Evolutionary conservation across 495 filamentous ascomycete species (phyloP).

Genomic region (Penicillium robsamsonii): DNA sequence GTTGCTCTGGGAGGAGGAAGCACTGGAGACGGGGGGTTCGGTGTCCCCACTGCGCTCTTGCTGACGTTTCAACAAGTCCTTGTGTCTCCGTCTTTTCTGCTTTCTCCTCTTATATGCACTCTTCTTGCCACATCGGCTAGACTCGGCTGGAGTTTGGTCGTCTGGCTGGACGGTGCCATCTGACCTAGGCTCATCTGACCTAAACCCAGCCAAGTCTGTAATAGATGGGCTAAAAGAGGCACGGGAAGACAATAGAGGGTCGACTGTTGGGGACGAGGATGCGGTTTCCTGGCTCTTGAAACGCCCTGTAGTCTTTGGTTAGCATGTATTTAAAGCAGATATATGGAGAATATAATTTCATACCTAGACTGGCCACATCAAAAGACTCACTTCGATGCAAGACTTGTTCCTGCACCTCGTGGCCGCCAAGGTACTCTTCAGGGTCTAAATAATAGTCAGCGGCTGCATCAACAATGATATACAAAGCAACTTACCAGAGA

Average conservation of each 20-base stretch:
- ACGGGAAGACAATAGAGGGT: neutral
- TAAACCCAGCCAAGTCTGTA: neutral
- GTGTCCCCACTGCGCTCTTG: neutral
- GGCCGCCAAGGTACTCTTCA: neutral
- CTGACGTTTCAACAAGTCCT: neutral
- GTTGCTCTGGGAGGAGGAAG: neutral
- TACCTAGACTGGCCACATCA: constrained; percentile 1
- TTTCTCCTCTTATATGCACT: neutral
- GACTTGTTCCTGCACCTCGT: neutral
- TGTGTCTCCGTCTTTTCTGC: neutral
- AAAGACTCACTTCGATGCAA: neutral
- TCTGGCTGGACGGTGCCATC: neutral
- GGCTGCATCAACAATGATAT: neutral
- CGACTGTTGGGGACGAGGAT: neutral
- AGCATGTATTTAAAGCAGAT: neutral
- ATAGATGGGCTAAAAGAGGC: neutral
- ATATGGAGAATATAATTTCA: neutral
- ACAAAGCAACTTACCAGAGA: constrained; percentile 1
- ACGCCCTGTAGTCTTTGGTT: neutral
- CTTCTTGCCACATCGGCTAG: neutral
- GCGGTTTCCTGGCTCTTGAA: neutral
- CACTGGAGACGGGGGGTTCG: neutral
- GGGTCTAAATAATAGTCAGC: constrained; percentile 6
- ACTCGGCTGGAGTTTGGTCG: neutral
- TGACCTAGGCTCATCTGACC: neutral